Evolutionary conservation across 306 rosid genomes (phyloP).

Genomic region (Cercis canadensis): DNA sequence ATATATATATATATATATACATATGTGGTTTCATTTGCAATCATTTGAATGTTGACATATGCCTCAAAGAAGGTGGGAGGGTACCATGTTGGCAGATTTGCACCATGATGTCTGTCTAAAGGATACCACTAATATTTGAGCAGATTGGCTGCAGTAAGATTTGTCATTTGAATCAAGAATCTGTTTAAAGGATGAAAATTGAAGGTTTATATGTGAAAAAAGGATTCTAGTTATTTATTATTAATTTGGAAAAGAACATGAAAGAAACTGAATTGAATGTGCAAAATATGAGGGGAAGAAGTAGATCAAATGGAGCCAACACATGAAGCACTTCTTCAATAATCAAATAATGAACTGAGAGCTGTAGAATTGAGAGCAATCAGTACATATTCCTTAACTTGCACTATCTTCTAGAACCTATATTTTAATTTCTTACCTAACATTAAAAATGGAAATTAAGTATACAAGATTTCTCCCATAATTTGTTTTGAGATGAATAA

Average conservation of each 20-base stretch:
- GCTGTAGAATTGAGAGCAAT: not conserved
- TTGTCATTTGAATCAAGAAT: too few species aligned
- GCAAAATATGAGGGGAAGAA: too few species aligned
- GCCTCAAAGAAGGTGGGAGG: too few species aligned
- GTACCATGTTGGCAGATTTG: not conserved
- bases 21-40: too few species aligned
- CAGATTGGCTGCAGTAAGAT: too few species aligned
- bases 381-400: too few species aligned
- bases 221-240: not conserved
- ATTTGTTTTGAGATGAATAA: slow-evolving; percentile 3
- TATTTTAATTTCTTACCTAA: not conserved
- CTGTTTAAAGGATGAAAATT: not conserved
- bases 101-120: not conserved
- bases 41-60: too few species aligned
- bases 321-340: not conserved
- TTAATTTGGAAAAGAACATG: not conserved
- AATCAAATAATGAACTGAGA: not conserved
- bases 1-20: too few species aligned
- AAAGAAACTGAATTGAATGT: not conserved
- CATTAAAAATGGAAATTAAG: too few species aligned
- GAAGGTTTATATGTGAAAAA: not conserved
- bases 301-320: too few species aligned
- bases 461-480: too few species aligned
- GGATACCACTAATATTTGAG: too few species aligned
- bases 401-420: not conserved